Evolutionary conservation across 176 grass and related monocot species (phyloP), one percentile per base, ranked within the genome.

Genomic region (Neostapfia colusana): DNA sequence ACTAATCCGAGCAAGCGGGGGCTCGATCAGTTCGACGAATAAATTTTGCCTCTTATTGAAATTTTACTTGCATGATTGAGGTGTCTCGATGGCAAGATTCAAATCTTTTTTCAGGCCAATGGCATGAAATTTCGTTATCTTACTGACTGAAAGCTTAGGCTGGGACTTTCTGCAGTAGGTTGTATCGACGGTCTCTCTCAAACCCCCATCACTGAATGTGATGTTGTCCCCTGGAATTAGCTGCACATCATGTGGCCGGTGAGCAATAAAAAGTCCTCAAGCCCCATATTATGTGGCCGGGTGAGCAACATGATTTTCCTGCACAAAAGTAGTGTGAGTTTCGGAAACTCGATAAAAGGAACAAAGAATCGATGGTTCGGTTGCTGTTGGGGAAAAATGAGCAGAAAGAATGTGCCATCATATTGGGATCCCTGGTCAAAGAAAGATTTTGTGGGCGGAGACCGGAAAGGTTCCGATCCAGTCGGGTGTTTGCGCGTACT

Each of bases 151-250:
- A 80, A 84, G 70, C 75, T 88, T 67, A 64, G 37, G 10, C 43
- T 58, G 67, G n/a, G 55, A 49, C 72, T 57, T 71, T 11, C 11
- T 70, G 38, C 63, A 57, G 62, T 84, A 28, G 69, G 48, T 51
- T 73, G 51, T n/a, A 28, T 20, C 20, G 64, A 38, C n/a, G 38
- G 55, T 84, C 86, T 23, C 81, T 49, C 71, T 88, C 86, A 34
- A 35, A 20, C 56, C 26, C 38, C 65, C 86, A 38, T 88, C 76
- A 80, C 27, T 17, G 86, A 88, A 58, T 3, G 71, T 20, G 81
- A 81, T 39, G 64, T 10, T 84, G 63, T 76, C 57, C 71, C 63
- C 67, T 79, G 54, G 9, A 88, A 74, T 83, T 44, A 61, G 53
- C 73, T 28, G 65, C 46, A 31, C 3, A 31, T 31, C 3, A 31